Evolutionary conservation across 345 rosid genomes (phyloP), one percentile per base, ranked within the genome.

Genomic region (Citrus cavaleriei): DNA sequence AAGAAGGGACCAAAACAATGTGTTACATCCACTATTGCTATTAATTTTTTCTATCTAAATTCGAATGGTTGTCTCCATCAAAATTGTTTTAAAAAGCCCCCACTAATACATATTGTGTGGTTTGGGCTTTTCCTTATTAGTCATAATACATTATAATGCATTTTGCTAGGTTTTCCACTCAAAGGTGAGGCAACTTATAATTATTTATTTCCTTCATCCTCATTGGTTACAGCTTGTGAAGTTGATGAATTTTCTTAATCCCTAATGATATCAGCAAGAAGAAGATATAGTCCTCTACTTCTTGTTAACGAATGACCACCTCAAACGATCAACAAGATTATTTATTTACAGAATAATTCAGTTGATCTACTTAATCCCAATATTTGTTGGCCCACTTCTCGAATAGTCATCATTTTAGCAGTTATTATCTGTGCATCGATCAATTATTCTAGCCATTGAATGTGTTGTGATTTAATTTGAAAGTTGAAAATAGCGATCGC

Each of bases 101-200:
- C 89, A 83, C 81, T 79, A 60, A 42, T 62, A 21, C 10, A 46
- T 55, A 59, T 25, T 22, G 25, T 60, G 82, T 81, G 86, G 69
- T 68, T 68, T 61, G 71, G 84, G 84, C 73, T 65, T 66, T 60
- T 57, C 83, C 80, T 80, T 51, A 66, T 62, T 80, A 78, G 75
- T 73, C 71, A 4, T 27, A 72, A 74, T 73, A 70, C 62, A 49
- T 73, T 73, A 64, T 32, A 38, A 73, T 80, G 80, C 42, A 80
- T 75, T 74, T 80, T 80, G 78, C 35, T 42, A 12, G 80, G 82
- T 76, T 82, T 55, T 81, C 87, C 86, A 86, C 84, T 82, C 80
- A 60, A 67, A 72, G 4, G 14, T 60, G 72, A 75, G 78, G 42
- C 75, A 70, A n/a, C 25, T 69, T 74, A 42, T 27, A 77, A 70